phyloP scores from a whole-genome alignment of 257 asterid genomes.

The Solanum chaucha region DNA sequence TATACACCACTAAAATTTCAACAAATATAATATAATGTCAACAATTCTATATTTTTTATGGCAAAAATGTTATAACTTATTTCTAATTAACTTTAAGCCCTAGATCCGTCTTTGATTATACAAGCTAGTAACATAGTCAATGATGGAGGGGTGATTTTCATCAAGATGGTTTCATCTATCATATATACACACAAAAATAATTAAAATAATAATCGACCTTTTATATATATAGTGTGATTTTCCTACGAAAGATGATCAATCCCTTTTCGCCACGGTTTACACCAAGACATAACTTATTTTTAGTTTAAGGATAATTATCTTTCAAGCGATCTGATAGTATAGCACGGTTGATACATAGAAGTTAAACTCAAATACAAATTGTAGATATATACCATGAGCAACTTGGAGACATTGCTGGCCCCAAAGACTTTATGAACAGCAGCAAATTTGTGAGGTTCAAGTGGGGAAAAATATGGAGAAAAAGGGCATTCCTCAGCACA shows the following conservation, averaged over 20 bases:
- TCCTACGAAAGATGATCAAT: neutral
- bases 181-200: neutral
- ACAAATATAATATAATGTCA: neutral
- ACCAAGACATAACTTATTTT: neutral
- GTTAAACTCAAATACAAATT: neutral
- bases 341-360: neutral
- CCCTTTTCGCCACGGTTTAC: neutral
- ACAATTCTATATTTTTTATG: neutral
- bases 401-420: constrained; percentile 94
- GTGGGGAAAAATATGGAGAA: constrained; percentile 88
- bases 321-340: neutral
- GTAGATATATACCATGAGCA: constrained; percentile 51
- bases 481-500: constrained; percentile 94
- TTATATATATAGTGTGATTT: neutral
- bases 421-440: constrained; percentile 94
- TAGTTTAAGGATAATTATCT: neutral
- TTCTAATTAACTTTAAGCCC: neutral
- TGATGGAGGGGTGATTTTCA: neutral
- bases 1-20: neutral
- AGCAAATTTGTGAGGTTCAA: constrained; percentile 82
- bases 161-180: neutral
- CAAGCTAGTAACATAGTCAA: neutral
- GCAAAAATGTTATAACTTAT: neutral
- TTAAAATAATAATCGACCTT: neutral
- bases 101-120: neutral